Conservation (phyloP, 1,139 yeast genomes). For the Zygoascus meyerae region DNA sequence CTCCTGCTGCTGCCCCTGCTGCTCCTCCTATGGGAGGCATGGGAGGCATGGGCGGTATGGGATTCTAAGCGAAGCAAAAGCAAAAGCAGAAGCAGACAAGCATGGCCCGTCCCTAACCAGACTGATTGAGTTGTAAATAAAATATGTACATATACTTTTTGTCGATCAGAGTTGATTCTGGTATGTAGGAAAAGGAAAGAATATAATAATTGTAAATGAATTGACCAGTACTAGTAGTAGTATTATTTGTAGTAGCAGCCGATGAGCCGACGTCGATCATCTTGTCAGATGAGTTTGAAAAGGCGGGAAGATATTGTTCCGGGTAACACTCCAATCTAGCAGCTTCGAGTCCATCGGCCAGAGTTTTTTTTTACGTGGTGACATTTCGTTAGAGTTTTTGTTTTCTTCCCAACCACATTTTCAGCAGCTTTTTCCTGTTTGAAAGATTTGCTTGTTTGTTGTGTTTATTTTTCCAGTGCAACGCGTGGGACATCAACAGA, state of each 20-base stretch:
- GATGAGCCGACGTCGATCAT: no score
- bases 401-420: conserved; percentile 11
- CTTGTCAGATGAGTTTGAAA: no score
- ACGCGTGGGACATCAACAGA: conserved; percentile 4
- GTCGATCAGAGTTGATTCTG: no score
- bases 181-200: no score
- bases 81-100: neutral
- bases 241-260: no score
- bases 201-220: no score
- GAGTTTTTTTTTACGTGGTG: neutral
- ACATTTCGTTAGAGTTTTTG: neutral
- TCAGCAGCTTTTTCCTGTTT: neutral
- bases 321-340: neutral
- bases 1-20: conserved; percentile 64
- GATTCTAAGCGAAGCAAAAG: conserved; percentile 21
- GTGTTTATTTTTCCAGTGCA: conserved; percentile 7
- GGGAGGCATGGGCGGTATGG: conserved; percentile 53
- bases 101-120: neutral
- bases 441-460: neutral
- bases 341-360: no score
- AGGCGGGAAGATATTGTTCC: neutral
- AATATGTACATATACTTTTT: no score
- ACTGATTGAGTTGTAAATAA: neutral
- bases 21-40: conserved; percentile 54
- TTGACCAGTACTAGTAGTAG: no score